phyloP scores from a whole-genome alignment of 148 eudicot genomes.

The Silene latifolia region DNA sequence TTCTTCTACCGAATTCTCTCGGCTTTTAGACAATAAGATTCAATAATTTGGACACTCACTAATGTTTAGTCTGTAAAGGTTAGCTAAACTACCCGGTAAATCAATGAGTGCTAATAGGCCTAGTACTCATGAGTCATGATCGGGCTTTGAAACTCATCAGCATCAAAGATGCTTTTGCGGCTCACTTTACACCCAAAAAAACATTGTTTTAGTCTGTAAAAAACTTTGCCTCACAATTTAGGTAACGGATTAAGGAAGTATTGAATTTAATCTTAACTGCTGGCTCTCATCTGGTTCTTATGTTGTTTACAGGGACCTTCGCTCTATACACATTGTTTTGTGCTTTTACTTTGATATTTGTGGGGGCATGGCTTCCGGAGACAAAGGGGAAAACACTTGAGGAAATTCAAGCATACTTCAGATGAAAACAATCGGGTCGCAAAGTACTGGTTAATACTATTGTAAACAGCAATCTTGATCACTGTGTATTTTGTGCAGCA shows the following conservation, averaged over 20 bases:
- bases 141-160: no score
- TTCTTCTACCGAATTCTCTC: not conserved
- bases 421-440: constrained; percentile 27
- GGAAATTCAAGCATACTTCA: constrained; percentile 70
- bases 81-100: not conserved
- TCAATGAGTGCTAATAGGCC: no score
- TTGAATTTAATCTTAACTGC: not conserved
- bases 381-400: constrained; percentile 87
- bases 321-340: constrained; percentile 50
- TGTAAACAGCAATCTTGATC: constrained; percentile 2
- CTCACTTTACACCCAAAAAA: no score
- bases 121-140: no score
- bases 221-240: no score
- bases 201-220: no score
- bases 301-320: constrained; percentile 66
- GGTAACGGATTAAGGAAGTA: not conserved
- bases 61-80: not conserved
- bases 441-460: not conserved
- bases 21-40: not conserved
- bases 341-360: constrained; percentile 49
- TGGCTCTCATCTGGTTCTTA: not conserved
- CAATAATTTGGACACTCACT: not conserved
- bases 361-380: constrained; percentile 75
- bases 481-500: constrained; percentile 27
- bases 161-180: no score